Evolutionary conservation across 148 eudicot genomes (phyloP).

Genomic region (Vaccinium darrowii): DNA sequence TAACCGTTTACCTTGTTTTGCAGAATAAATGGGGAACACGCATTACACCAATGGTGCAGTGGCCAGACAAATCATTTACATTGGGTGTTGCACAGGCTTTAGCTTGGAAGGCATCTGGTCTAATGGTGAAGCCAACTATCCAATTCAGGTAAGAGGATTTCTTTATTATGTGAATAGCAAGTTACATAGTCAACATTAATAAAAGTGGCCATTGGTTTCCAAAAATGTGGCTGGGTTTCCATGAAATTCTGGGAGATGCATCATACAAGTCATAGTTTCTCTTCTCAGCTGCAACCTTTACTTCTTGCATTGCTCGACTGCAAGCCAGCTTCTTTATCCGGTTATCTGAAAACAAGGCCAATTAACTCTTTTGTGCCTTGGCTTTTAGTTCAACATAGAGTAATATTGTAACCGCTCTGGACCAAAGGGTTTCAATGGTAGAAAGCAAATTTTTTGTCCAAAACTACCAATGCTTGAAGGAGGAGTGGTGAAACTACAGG

Average conservation of each 20-base stretch:
- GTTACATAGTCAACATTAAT: not conserved
- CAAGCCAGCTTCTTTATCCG: not conserved
- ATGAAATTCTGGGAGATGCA: slow-evolving; percentile 1
- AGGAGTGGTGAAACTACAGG: not conserved
- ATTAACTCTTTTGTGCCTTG: not conserved
- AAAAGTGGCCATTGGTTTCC: not conserved
- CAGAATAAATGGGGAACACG: slow-evolving; percentile 94
- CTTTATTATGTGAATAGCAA: not conserved
- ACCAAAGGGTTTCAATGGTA: not conserved
- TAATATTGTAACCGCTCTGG: not conserved
- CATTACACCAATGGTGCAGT: slow-evolving; percentile 75
- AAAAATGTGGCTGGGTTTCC: not conserved
- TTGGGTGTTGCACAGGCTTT: slow-evolving; percentile 15
- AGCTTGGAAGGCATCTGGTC: slow-evolving; percentile 60
- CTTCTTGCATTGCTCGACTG: not conserved
- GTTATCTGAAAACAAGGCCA: not conserved
- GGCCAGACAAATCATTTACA: slow-evolving; percentile 34
- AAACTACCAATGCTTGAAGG: not conserved
- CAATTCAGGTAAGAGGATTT: slow-evolving; percentile 58
- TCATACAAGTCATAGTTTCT: not conserved
- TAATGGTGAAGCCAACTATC: slow-evolving; percentile 78
- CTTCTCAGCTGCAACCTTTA: not conserved
- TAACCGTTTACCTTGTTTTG: slow-evolving; percentile 8
- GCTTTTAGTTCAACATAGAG: slow-evolving; percentile 10
- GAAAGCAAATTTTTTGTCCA: not conserved